These are phyloP conservation scores for Boletus tomentosulus DNA, from an alignment of 768 basidiomycete genomes.

Conservation along the genomic window DNA sequence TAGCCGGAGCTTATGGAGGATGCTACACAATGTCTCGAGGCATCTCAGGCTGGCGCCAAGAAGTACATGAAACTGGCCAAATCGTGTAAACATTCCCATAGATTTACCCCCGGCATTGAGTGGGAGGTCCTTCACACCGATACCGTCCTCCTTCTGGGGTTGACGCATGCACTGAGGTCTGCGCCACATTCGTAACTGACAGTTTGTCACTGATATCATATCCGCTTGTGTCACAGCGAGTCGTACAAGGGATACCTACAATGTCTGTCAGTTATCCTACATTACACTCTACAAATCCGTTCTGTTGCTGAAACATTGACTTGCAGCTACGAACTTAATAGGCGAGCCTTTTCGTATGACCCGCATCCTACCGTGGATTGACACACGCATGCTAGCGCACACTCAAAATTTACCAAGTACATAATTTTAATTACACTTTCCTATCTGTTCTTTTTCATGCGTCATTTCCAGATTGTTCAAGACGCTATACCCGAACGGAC, in stretches of 20 bases:
- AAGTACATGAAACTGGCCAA: slow-evolving; percentile 42
- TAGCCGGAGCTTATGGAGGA: slow-evolving; percentile 62
- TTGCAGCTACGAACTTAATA: slow-evolving; percentile 49
- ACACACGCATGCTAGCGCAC: slow-evolving; percentile 39
- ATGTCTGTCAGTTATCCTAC: slow-evolving; percentile 51
- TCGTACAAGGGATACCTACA: slow-evolving; percentile 77
- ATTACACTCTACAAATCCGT: background rate
- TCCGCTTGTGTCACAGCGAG: slow-evolving; percentile 41
- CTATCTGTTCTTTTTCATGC: slow-evolving; percentile 2
- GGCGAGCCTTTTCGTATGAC: slow-evolving; percentile 31
- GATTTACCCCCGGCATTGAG: slow-evolving; percentile 62
- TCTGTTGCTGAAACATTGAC: slow-evolving; percentile 9
- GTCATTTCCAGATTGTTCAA: slow-evolving; percentile 53
- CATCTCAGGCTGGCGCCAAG: slow-evolving; percentile 59
- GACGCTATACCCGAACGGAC: slow-evolving; percentile 59
- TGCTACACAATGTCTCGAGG: slow-evolving; percentile 50
- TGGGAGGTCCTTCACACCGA: slow-evolving; percentile 78
- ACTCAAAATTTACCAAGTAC: slow-evolving; percentile 72
- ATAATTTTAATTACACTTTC: background rate
- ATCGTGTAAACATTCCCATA: slow-evolving; percentile 29
- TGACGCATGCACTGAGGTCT: slow-evolving; percentile 68
- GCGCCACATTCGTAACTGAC: slow-evolving; percentile 10
- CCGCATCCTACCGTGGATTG: slow-evolving; percentile 15
- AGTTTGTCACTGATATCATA: slow-evolving; percentile 2
- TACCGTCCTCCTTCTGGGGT: slow-evolving; percentile 61